Percentiles rank a stretch among this genome's conserved stretches.
Evolutionary conservation across 1,284 basidiomycete species (phyloP).

Genomic region (Irpex lacteus): DNA sequence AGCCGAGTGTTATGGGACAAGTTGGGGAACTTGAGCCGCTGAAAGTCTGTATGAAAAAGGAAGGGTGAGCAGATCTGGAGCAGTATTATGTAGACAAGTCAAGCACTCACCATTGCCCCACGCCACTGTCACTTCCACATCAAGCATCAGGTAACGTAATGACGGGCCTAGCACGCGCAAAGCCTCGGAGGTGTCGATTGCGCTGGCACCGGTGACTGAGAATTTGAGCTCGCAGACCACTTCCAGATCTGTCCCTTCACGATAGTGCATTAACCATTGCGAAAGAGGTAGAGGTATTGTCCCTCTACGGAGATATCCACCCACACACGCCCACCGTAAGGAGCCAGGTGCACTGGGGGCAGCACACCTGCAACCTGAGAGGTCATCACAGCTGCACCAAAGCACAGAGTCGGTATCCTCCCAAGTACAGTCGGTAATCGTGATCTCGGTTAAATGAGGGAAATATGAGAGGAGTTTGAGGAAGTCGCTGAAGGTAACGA

Average conservation of each 20-base stretch:
- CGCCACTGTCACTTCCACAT: neutral
- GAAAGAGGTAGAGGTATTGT: neutral
- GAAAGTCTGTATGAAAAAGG: neutral
- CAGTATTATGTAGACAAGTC: neutral
- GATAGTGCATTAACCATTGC: neutral
- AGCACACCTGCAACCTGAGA: neutral
- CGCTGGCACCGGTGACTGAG: neutral
- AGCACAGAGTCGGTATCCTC: neutral
- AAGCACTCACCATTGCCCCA: neutral
- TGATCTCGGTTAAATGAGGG: neutral
- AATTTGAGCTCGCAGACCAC: neutral
- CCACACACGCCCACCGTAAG: neutral
- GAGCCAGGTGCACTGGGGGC: neutral
- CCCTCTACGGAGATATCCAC: too few relatives aligned
- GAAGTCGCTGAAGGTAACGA: too few relatives aligned
- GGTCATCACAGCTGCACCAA: neutral
- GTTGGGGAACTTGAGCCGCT: neutral
- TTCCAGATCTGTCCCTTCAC: neutral
- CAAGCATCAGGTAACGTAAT: neutral
- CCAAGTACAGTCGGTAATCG: neutral
- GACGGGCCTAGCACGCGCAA: neutral
- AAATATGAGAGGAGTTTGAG: too few relatives aligned
- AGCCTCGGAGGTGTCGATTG: neutral
- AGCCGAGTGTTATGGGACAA: neutral
- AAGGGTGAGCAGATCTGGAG: neutral